phyloP scores from a whole-genome alignment of 1,284 basidiomycete species.

The Xerocomus minutiporus region DNA sequence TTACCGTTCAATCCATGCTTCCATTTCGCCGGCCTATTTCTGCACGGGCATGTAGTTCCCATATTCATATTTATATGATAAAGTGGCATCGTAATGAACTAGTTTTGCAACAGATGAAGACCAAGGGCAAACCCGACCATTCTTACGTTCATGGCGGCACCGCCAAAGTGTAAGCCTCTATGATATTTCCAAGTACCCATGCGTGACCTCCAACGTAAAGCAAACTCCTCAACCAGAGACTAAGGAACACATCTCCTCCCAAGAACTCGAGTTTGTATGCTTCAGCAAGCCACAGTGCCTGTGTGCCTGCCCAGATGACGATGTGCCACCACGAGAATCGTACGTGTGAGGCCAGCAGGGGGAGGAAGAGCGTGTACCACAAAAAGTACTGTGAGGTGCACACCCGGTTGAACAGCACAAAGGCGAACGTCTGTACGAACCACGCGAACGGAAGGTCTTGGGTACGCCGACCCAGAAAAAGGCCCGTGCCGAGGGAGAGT shows the following conservation, averaged over 20 bases:
- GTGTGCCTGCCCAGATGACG: constrained; percentile 71
- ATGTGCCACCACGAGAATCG: constrained; percentile 47
- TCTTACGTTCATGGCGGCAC: not conserved
- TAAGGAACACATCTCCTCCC: constrained; percentile 66
- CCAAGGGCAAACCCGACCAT: not conserved
- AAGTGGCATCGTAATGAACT: constrained; percentile 1
- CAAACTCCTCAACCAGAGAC: constrained; percentile 76
- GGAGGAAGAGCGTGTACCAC: constrained; percentile 93
- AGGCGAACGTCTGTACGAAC: constrained; percentile 88
- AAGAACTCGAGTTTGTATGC: constrained; percentile 90
- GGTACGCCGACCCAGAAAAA: constrained; percentile 53
- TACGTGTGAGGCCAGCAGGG: constrained; percentile 72
- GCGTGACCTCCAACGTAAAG: constrained; percentile 70
- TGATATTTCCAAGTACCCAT: constrained; percentile 68
- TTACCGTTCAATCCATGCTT: constrained; percentile 17
- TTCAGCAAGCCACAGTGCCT: constrained; percentile 80
- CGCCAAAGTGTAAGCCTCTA: constrained; percentile 45
- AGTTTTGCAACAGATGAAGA: not conserved
- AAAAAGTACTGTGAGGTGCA: constrained; percentile 98
- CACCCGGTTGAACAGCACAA: constrained; percentile 97
- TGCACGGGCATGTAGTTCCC: constrained; percentile 15
- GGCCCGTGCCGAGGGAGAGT: constrained; percentile 62
- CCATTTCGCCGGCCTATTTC: constrained; percentile 10
- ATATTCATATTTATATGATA: constrained; percentile 24
- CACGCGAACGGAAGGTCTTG: constrained; percentile 73